These are phyloP conservation scores for Xylariaceae sp. DNA, from an alignment of 2,329 filamentous ascomycete genomes.

Conservation along the genomic window DNA sequence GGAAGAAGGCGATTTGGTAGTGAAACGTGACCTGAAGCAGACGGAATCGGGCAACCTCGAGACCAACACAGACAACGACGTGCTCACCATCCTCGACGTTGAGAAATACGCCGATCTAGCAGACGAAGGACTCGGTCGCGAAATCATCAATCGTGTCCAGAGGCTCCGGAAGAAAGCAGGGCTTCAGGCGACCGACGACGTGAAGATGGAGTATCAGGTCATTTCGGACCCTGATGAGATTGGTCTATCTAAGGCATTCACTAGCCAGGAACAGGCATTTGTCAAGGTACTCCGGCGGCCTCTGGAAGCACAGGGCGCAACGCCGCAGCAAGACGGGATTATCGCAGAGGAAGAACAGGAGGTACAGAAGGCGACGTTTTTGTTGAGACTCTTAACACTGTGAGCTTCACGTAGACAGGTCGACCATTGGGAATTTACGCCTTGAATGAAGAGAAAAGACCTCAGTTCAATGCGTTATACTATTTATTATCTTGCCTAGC, in stretches of 20 bases:
- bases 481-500: too few relatives aligned
- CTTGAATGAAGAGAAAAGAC: neutral
- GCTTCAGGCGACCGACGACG: constrained; percentile 84
- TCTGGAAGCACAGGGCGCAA: constrained; percentile 64
- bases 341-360: constrained; percentile 83
- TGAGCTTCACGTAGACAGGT: constrained; percentile 32
- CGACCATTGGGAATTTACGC: neutral
- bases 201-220: constrained; percentile 89
- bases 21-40: constrained; percentile 75
- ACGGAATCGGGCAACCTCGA: constrained; percentile 72
- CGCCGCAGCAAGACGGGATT: constrained; percentile 56
- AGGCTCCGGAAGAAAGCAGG: constrained; percentile 90
- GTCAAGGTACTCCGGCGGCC: constrained; percentile 75
- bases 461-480: too few relatives aligned
- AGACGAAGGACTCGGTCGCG: constrained; percentile 82
- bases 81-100: constrained; percentile 85
- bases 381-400: constrained; percentile 71
- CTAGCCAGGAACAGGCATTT: constrained; percentile 63
- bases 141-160: constrained; percentile 92
- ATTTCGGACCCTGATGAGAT: constrained; percentile 73
- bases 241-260: constrained; percentile 67
- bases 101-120: constrained; percentile 79
- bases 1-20: constrained; percentile 74
- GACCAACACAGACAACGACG: constrained; percentile 82
- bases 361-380: constrained; percentile 75